These are phyloP conservation scores for Komagataella populi DNA, from an alignment of 805 yeast genomes.

Conservation along the genomic window DNA sequence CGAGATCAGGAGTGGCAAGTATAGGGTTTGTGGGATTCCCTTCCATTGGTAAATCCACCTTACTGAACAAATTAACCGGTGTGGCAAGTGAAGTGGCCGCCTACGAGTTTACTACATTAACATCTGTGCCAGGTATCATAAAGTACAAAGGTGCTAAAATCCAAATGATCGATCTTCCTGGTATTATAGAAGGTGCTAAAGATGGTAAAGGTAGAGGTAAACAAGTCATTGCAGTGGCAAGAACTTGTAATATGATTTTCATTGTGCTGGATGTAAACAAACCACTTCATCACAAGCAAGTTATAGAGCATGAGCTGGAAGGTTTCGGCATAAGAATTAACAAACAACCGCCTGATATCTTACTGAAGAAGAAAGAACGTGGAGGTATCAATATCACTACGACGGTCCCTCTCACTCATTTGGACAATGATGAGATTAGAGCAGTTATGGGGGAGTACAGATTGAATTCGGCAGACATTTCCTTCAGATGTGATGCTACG, in stretches of 20 bases:
- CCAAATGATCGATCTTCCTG: conserved; percentile 89
- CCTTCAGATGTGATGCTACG: conserved; percentile 94
- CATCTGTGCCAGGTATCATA: conserved; percentile 95
- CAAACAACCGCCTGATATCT: conserved; percentile 83
- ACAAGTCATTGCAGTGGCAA: conserved; percentile 98
- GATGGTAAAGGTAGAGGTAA: conserved; percentile 89
- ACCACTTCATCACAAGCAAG: conserved; percentile 86
- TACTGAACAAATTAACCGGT: conserved; percentile 81
- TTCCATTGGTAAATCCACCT: conserved; percentile 83
- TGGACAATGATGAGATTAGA: conserved; percentile 84
- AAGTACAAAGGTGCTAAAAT: conserved; percentile 94
- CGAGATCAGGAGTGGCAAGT: conserved; percentile 96
- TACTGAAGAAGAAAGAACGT: conserved; percentile 83
- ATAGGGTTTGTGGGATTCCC: conserved; percentile 99
- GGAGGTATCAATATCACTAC: conserved; percentile 93
- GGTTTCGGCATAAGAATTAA: conserved; percentile 96
- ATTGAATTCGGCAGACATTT: conserved; percentile 91
- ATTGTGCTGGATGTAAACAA: conserved; percentile 93
- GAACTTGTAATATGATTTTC: conserved; percentile 88
- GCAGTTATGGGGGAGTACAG: conserved; percentile 96
- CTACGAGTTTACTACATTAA: conserved; percentile 92
- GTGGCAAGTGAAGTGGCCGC: conserved; percentile 97
- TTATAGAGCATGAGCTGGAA: conserved; percentile 90
- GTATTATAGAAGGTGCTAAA: conserved; percentile 83
- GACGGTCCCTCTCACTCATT: conserved; percentile 83